A percentile compares a stretch with the other conserved stretches of the same genome.
phyloP scores from a whole-genome alignment of 2,329 filamentous ascomycete genomes.

The Calonectria pteridis region DNA sequence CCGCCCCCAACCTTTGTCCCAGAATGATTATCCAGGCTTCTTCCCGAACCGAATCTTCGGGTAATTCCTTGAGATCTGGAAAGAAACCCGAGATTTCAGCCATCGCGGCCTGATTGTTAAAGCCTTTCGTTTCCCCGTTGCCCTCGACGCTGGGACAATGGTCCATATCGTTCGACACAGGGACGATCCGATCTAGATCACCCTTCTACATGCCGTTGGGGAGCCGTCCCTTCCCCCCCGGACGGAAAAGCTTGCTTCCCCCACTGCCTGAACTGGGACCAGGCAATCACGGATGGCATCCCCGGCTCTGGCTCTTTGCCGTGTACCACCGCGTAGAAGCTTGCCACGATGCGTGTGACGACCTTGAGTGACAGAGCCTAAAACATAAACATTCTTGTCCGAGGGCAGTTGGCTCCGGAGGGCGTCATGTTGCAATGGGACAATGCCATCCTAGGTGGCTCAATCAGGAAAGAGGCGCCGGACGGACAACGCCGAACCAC shows the following conservation, averaged over 20 bases:
- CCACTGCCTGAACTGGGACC: conserved; percentile 8
- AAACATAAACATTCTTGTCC: not conserved
- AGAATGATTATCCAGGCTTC: conserved; percentile 7
- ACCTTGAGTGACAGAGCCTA: conserved; percentile 5
- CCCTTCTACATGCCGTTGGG: conserved; percentile 19
- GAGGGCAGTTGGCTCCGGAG: conserved; percentile 10
- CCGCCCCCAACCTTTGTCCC: not conserved
- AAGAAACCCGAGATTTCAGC: not conserved
- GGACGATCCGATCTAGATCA: conserved; percentile 22
- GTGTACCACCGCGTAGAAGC: not conserved
- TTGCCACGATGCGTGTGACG: not conserved
- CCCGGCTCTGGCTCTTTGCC: conserved; percentile 11
- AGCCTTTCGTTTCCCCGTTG: not conserved
- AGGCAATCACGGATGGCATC: conserved; percentile 20
- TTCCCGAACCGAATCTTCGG: conserved; percentile 7
- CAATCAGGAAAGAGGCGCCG: conserved; percentile 32
- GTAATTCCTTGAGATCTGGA: not conserved
- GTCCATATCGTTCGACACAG: conserved; percentile 11
- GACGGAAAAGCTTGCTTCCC: conserved; percentile 11
- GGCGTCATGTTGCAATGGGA: not conserved
- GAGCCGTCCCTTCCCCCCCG: not conserved
- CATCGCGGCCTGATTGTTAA: not conserved
- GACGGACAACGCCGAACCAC: conserved; percentile 30
- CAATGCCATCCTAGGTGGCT: conserved; percentile 7
- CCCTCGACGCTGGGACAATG: not conserved